Evolutionary conservation across 345 rosid genomes (phyloP), one percentile per base, ranked within the genome.

Genomic region (Bruguiera parviflora): DNA sequence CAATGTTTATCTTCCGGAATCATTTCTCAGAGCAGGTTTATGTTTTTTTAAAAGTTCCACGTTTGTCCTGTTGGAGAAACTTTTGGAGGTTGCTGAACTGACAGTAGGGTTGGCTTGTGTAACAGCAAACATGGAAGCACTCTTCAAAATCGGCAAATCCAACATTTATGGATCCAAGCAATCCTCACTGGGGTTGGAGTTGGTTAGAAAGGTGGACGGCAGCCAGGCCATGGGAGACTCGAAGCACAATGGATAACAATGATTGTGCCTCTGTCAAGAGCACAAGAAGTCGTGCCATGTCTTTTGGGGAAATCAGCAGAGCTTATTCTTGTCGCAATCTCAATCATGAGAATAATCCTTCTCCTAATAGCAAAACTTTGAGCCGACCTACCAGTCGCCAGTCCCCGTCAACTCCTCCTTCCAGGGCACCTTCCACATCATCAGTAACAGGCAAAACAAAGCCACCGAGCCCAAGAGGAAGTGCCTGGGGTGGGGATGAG

Each of bases 171-270:
- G 96, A 92, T 82, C 92, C 92, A 8, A 87, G 78, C 76, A 92
- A 92, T 76, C 96, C 96, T 49, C 79, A 86, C 11, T 95, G 99
- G 99, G 99, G 99, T 62, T 95, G 99, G 98, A 87, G 98, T 79
- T 90, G 98, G 97, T 74, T 95, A 74, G 99, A 92, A 71, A 80
- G 98, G 73, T 89, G 76, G 77, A 91, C 86, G 92, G 94, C 92
- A 49, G 83, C 90, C 31, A 74, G 91, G 63, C 95, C 94, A 43
- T 87, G 96, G 87, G 96, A 91, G 71, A 80, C 65, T 72, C 74
- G 70, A 58, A 68, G 84, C 79, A 46, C 76, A 20, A 65, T 61
- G 51, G 89, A 86, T 25, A 78, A 63, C 67, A 80, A 68, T 65
- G 94, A 94, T 39, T 82, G 67, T 62, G 82, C 86, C 63, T 89